Conservation (phyloP, 345 rosid species). For the Eucalyptus fibrosa region DNA sequence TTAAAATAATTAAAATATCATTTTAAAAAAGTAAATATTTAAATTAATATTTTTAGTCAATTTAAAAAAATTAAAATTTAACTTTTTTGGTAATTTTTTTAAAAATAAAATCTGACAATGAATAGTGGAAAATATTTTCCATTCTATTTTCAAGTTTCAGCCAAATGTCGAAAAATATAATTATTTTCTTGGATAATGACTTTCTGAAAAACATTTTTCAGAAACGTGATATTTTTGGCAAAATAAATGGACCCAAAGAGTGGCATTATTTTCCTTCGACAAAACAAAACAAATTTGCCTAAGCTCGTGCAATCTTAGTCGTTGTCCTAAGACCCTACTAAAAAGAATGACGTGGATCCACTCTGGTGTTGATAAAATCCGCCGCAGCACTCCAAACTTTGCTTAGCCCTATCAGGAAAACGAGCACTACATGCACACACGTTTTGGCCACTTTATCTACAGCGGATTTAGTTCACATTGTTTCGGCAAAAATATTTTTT, state of each 20-base stretch:
- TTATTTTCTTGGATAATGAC: rapidly evolving
- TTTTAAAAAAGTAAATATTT: too few species aligned
- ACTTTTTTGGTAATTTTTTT: too few species aligned
- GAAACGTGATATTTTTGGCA: rapidly evolving
- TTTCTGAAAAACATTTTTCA: rapidly evolving
- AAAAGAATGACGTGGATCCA: background rate
- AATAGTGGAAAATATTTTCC: rapidly evolving
- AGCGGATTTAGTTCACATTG: background rate
- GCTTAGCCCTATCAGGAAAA: background rate
- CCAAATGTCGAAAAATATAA: rapidly evolving
- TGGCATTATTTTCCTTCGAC: background rate
- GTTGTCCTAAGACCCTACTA: background rate
- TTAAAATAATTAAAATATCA: too few species aligned
- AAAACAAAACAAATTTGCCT: background rate
- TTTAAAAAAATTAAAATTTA: too few species aligned
- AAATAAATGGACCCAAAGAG: too few species aligned
- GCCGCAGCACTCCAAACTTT: background rate
- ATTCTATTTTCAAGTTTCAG: too few species aligned
- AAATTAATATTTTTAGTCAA: too few species aligned
- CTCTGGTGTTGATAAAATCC: background rate
- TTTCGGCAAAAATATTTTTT: background rate
- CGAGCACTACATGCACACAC: background rate
- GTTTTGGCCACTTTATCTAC: background rate
- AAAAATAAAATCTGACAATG: too few species aligned
- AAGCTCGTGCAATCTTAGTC: background rate